These are phyloP conservation scores for Tagetes patula DNA, from an alignment of 129 eudicot genomes.

Conservation along the genomic window DNA sequence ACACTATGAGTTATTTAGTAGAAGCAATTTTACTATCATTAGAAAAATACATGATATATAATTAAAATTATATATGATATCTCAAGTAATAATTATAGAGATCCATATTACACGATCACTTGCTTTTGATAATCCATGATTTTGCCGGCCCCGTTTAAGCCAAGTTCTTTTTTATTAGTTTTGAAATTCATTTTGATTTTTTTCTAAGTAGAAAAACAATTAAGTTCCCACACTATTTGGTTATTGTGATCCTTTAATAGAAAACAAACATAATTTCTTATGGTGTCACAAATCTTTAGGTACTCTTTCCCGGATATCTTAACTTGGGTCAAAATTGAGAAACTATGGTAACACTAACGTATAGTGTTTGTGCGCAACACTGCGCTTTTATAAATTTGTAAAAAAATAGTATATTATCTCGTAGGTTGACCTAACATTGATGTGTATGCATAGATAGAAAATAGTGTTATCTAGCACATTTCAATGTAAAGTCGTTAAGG, in stretches of 20 bases:
- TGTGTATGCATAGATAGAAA: too few species aligned
- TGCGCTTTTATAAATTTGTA: too few species aligned
- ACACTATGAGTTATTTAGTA: neutral
- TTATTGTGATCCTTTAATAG: neutral
- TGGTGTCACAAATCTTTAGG: neutral
- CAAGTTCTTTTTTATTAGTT: too few species aligned
- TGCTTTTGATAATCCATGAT: slow-evolving; percentile 3
- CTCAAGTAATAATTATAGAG: neutral
- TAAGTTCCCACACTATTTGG: too few species aligned
- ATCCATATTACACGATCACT: neutral
- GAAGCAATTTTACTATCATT: neutral
- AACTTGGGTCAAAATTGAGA: neutral
- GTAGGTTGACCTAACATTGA: too few species aligned
- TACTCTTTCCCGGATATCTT: neutral
- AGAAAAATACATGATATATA: neutral
- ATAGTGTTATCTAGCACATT: too few species aligned
- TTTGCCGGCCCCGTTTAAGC: neutral
- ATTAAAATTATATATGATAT: neutral
- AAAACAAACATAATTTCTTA: neutral
- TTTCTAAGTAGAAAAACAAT: too few species aligned
- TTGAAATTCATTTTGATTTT: too few species aligned
- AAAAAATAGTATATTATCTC: too few species aligned
- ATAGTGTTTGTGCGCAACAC: too few species aligned
- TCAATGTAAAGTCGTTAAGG: too few species aligned
- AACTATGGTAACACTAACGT: neutral